A percentile compares a stretch with the other conserved stretches of the same genome.
Conservation (phyloP, 2,329 filamentous ascomycete species). For the Paraconiothyrium brasiliense region DNA sequence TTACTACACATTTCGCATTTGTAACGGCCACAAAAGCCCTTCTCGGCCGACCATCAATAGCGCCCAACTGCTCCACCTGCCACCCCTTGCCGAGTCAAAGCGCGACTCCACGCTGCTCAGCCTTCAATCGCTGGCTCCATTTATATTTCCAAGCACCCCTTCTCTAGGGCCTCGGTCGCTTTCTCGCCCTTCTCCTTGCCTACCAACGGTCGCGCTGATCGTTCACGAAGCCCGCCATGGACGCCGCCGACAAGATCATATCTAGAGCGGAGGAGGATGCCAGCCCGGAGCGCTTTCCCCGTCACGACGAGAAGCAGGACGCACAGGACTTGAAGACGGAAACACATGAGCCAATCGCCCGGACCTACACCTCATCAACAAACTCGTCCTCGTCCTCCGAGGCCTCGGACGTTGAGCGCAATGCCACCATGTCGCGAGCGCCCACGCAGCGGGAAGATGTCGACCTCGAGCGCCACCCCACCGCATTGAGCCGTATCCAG, state of each 20-base stretch:
- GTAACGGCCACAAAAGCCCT: not conserved
- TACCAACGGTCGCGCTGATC: not conserved
- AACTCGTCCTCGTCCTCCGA: conserved; percentile 57
- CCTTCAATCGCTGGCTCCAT: not conserved
- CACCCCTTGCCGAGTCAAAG: conserved; percentile 10
- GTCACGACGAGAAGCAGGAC: conserved; percentile 58
- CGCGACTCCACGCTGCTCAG: conserved; percentile 1
- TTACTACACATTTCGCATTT: not conserved
- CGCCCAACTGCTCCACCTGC: not conserved
- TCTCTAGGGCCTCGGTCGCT: not conserved
- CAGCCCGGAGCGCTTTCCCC: conserved; percentile 50
- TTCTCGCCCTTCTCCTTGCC: not conserved
- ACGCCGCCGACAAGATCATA: conserved; percentile 65
- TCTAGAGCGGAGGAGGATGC: conserved; percentile 65
- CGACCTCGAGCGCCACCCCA: conserved; percentile 72
- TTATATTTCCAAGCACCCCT: not conserved
- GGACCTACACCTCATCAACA: conserved; percentile 65
- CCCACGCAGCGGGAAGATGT: conserved; percentile 68
- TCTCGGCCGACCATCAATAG: conserved; percentile 4
- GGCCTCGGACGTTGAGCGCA: conserved; percentile 51
- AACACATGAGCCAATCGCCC: conserved; percentile 59
- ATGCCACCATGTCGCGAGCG: conserved; percentile 65
- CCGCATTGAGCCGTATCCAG: conserved; percentile 75
- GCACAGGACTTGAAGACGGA: conserved; percentile 57
- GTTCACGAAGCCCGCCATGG: conserved; percentile 45